Base-by-base conservation (phyloP, 164 flowering plant species). In the Chimonanthus praecox region DNA sequence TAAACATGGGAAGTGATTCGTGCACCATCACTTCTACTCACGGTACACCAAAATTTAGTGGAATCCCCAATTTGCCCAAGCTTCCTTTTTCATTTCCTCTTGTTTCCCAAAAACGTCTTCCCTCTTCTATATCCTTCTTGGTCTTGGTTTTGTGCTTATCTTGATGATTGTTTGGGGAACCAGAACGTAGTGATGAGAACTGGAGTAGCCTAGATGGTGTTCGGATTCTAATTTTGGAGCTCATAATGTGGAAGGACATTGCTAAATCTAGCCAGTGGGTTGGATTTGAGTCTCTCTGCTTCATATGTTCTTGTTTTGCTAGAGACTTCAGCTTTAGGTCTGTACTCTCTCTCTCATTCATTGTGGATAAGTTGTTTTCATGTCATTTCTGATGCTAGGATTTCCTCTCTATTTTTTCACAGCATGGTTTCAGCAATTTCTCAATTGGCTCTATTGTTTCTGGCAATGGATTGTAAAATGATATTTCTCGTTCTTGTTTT, bases 181-280 rank as follows among this genome's bases (percentile, higher is more conserved):
- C 69, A 87, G 88, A 75, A 47, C 64, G 70, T 21, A 58, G 50
- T 49, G 82, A 82, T 49, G 82, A 66, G 48, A 82, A 82, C 18
- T 70, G 75, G 49, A 79, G 79, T 68, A 73, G 83, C 74, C 67
- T 92, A 4, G 86, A 91, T 75, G 75, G 67, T 21, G 74, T 89
- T 21, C 87, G 88, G 64, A 78, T 76, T 80, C 43, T 86, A 73
- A 58, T 89, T 4, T 74, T 64, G 70, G 99, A 94, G 70, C 72
- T 94, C 79, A 74, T 89, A 2, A 87, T 92, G 97, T 94, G 99
- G 99, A 91, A 82, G 61, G 97, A 94, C 82, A 89, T 88, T 2
- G 86, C 99, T 7, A 94, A 84, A 79, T 91, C 98, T 4, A 88
- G 85, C 74, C 92, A 92, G 66, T 94, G 99, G 98, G 91, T 94